Percentiles rank a stretch among this genome's conserved stretches.
Conservation (phyloP, 2,329 filamentous ascomycete species). For the Bipolaris zeicola region DNA sequence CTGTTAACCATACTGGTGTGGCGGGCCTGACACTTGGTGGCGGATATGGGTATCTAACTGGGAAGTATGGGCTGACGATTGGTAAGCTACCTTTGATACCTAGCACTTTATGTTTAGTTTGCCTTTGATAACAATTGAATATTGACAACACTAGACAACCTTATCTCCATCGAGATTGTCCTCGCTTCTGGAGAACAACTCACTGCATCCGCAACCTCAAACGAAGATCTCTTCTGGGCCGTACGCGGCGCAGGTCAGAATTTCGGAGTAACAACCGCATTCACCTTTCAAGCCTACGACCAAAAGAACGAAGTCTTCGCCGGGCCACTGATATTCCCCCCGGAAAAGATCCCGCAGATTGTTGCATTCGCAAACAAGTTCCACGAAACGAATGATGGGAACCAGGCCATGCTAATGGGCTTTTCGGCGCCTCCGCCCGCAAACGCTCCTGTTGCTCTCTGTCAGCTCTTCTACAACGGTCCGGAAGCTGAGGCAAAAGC, state of each 20-base stretch:
- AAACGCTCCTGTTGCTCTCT: constrained; percentile 37
- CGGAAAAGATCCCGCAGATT: constrained; percentile 34
- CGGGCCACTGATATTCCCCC: constrained; percentile 47
- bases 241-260: constrained; percentile 47
- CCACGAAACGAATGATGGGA: constrained; percentile 34
- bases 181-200: constrained; percentile 46
- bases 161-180: constrained; percentile 45
- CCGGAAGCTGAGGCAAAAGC: constrained; percentile 32
- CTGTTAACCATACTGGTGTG: constrained; percentile 67
- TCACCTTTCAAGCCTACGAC: constrained; percentile 46
- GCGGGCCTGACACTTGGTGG: constrained; percentile 62
- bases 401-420: constrained; percentile 35
- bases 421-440: constrained; percentile 38
- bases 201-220: constrained; percentile 32
- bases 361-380: constrained; percentile 40
- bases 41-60: constrained; percentile 63
- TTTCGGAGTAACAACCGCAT: constrained; percentile 50
- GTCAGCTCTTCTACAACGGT: constrained; percentile 46
- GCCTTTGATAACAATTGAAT: background rate
- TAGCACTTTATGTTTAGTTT: background rate
- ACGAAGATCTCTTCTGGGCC: constrained; percentile 48
- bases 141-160: constrained; percentile 36
- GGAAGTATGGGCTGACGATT: constrained; percentile 60
- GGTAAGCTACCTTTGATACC: constrained; percentile 42
- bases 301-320: constrained; percentile 43